Conservation (phyloP, 768 basidiomycete genomes). For the Pleurotus ostreatus region DNA sequence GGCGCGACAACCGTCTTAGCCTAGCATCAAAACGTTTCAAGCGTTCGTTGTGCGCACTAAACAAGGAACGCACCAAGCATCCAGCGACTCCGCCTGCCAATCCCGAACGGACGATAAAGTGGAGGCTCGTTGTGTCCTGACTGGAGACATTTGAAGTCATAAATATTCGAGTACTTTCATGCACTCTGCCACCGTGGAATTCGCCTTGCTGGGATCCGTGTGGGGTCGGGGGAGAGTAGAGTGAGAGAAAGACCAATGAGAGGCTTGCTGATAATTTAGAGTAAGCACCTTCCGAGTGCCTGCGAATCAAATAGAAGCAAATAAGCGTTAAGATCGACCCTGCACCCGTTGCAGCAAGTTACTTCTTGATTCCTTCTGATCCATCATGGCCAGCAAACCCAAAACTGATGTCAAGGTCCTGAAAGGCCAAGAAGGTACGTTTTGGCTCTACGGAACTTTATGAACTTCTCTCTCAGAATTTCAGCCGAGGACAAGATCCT, state of each 20-base stretch:
- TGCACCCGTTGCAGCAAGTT: not conserved
- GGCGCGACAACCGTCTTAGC: slow-evolving; percentile 95
- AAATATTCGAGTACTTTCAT: slow-evolving; percentile 24
- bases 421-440: slow-evolving; percentile 71
- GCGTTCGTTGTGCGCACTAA: slow-evolving; percentile 9
- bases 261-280: not conserved
- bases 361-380: slow-evolving; percentile 5
- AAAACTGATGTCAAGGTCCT: slow-evolving; percentile 58
- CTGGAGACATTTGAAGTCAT: slow-evolving; percentile 59
- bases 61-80: slow-evolving; percentile 67
- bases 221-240: not conserved
- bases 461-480: not conserved
- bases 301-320: not conserved
- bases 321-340: not conserved
- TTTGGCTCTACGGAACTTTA: not conserved
- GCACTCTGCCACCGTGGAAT: not conserved
- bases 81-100: slow-evolving; percentile 93
- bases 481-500: slow-evolving; percentile 73
- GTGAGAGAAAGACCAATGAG: too few species aligned
- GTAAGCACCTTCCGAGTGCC: slow-evolving; percentile 1
- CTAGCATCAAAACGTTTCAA: slow-evolving; percentile 32
- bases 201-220: not conserved
- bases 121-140: slow-evolving; percentile 51
- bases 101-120: slow-evolving; percentile 74
- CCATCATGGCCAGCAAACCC: slow-evolving; percentile 44